A percentile compares a stretch with the other conserved stretches of the same genome.
Conservation (phyloP, 2,329 filamentous ascomycete genomes). For the Sporothrix globosa region DNA sequence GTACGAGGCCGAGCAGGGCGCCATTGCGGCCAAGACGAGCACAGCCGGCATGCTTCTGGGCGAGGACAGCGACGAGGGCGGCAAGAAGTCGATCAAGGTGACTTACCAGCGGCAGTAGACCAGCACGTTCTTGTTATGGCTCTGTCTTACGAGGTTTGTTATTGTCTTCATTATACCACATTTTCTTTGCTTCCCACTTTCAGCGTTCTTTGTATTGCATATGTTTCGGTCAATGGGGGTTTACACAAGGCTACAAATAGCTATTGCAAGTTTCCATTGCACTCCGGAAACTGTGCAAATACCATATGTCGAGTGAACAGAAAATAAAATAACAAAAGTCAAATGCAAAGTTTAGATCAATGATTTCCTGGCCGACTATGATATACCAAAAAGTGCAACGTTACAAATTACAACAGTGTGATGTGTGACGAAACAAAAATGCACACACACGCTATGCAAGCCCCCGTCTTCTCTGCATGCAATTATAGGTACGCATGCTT, state of each 20-base stretch:
- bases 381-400: slow-evolving; percentile 19
- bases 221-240: slow-evolving; percentile 20
- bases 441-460: not conserved
- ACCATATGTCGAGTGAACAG: not conserved
- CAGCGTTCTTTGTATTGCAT: slow-evolving; percentile 24
- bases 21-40: slow-evolving; percentile 91
- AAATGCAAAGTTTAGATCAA: not conserved
- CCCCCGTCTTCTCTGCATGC: not conserved
- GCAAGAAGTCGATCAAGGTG: slow-evolving; percentile 77
- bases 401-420: not conserved
- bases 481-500: not conserved
- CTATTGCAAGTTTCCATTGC: slow-evolving; percentile 34
- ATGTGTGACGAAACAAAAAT: not conserved
- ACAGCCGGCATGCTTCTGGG: slow-evolving; percentile 83
- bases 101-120: slow-evolving; percentile 88
- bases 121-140: not conserved
- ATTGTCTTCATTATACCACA: slow-evolving; percentile 17
- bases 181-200: not conserved
- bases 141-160: not conserved
- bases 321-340: not conserved
- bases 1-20: slow-evolving; percentile 86
- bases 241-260: slow-evolving; percentile 4
- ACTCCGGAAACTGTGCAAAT: slow-evolving; percentile 30
- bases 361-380: slow-evolving; percentile 4
- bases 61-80: slow-evolving; percentile 48